phyloP scores from a whole-genome alignment of 2,329 filamentous ascomycete genomes.

The Trichoderma sp. region DNA sequence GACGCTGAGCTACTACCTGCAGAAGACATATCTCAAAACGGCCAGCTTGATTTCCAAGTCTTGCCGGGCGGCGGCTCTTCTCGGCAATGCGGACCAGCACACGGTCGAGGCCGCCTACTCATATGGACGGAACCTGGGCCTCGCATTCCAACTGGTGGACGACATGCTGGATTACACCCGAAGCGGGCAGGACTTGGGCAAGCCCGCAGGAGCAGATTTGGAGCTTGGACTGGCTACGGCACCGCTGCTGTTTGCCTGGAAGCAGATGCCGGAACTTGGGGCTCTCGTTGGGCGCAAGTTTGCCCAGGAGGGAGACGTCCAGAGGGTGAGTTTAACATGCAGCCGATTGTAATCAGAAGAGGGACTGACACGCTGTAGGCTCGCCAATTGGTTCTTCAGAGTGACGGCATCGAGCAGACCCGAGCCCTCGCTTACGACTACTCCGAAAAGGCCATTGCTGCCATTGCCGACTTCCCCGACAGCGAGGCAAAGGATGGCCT shows the following conservation, averaged over 20 bases:
- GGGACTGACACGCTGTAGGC: slow-evolving; percentile 54
- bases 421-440: slow-evolving; percentile 87
- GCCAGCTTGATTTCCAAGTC: slow-evolving; percentile 95
- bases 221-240: slow-evolving; percentile 92
- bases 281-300: slow-evolving; percentile 91
- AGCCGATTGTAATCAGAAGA: neutral
- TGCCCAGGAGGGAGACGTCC: slow-evolving; percentile 74
- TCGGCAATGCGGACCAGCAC: slow-evolving; percentile 71
- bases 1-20: slow-evolving; percentile 86
- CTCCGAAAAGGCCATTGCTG: slow-evolving; percentile 78
- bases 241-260: slow-evolving; percentile 93
- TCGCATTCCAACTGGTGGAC: slow-evolving; percentile 96
- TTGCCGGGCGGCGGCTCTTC: slow-evolving; percentile 81
- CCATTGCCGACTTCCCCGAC: slow-evolving; percentile 83
- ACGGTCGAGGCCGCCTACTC: slow-evolving; percentile 88
- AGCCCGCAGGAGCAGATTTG: slow-evolving; percentile 90
- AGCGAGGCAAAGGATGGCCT: slow-evolving; percentile 91
- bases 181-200: slow-evolving; percentile 79
- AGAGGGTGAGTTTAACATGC: slow-evolving; percentile 58
- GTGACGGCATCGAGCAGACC: slow-evolving; percentile 88
- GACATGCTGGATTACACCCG: slow-evolving; percentile 97
- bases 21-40: slow-evolving; percentile 98
- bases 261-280: slow-evolving; percentile 78
- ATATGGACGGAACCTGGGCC: slow-evolving; percentile 88
- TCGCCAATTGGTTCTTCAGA: slow-evolving; percentile 75